phyloP scores from a whole-genome alignment of 208 protist species.

The Polymyxa betae region DNA sequence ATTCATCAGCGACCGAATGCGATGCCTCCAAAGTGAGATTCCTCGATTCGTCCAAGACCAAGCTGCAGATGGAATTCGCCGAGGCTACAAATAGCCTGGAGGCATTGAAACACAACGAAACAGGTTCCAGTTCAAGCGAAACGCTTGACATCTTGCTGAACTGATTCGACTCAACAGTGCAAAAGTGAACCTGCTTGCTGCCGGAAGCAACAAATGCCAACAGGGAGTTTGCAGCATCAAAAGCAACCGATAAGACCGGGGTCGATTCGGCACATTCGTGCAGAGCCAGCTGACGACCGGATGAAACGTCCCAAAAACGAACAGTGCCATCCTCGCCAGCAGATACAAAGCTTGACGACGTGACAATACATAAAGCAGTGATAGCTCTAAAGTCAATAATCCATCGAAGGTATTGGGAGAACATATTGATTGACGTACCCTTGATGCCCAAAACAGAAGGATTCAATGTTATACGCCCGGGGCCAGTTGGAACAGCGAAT shows the following conservation, averaged over 20 bases:
- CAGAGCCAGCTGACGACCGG: neutral
- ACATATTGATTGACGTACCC: neutral
- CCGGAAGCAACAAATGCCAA: conserved; percentile 2
- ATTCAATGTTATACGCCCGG: neutral
- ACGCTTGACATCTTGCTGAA: neutral
- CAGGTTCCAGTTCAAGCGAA: neutral
- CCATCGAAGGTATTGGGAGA: neutral
- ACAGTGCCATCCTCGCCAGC: conserved; percentile 2
- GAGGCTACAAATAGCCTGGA: neutral
- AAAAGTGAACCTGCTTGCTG: neutral
- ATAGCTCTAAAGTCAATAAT: neutral
- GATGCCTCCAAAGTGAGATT: neutral
- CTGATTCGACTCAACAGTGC: neutral
- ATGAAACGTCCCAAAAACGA: neutral
- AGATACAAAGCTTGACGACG: neutral
- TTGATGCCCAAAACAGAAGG: conserved; percentile 12
- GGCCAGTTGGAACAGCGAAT: neutral
- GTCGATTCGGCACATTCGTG: neutral
- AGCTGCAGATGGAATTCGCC: neutral
- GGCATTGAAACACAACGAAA: neutral
- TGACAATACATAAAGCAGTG: neutral
- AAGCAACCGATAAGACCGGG: neutral
- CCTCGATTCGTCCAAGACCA: neutral
- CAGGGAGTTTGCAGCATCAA: neutral
- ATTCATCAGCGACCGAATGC: neutral